A percentile compares a stretch with the other conserved stretches of the same genome.
Conservation (phyloP, 768 basidiomycete species). For the Suillus luteus region DNA sequence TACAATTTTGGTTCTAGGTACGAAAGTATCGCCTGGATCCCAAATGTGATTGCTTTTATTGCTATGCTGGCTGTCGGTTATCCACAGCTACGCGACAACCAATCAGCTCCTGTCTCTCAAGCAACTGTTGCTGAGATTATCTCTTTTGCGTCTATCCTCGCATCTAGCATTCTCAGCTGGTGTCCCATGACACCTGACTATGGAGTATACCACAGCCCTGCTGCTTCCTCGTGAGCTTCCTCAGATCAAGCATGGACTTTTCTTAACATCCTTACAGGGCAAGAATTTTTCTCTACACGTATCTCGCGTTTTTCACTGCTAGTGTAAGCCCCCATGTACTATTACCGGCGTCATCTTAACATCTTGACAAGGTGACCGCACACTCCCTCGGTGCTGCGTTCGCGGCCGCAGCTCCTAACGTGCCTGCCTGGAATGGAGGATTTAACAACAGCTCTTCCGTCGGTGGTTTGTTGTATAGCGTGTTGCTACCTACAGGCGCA, state of each 20-base stretch:
- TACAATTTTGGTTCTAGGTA: constrained; percentile 50
- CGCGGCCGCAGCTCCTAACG: constrained; percentile 40
- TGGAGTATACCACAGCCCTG: constrained; percentile 50
- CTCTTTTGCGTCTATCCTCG: constrained; percentile 47
- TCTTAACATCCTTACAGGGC: constrained; percentile 24
- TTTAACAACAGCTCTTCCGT: constrained; percentile 45
- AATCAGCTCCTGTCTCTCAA: constrained; percentile 34
- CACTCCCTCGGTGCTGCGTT: constrained; percentile 50
- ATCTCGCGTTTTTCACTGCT: constrained; percentile 45
- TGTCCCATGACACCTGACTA: constrained; percentile 49
- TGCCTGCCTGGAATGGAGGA: constrained; percentile 41
- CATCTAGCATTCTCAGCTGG: constrained; percentile 47
- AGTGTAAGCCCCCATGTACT: constrained; percentile 35
- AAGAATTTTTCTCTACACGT: constrained; percentile 47
- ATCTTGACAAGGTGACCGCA: constrained; percentile 34
- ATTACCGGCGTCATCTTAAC: neutral
- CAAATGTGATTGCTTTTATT: constrained; percentile 67
- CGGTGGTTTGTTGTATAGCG: constrained; percentile 44
- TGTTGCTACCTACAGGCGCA: constrained; percentile 41
- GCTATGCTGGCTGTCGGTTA: constrained; percentile 69
- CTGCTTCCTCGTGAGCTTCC: constrained; percentile 55
- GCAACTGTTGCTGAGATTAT: constrained; percentile 39
- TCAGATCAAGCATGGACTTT: neutral
- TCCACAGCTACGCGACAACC: constrained; percentile 55
- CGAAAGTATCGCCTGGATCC: constrained; percentile 78